These are phyloP conservation scores for Sutorius eximius DNA, from an alignment of 1,284 basidiomycete genomes.

Conservation along the genomic window DNA sequence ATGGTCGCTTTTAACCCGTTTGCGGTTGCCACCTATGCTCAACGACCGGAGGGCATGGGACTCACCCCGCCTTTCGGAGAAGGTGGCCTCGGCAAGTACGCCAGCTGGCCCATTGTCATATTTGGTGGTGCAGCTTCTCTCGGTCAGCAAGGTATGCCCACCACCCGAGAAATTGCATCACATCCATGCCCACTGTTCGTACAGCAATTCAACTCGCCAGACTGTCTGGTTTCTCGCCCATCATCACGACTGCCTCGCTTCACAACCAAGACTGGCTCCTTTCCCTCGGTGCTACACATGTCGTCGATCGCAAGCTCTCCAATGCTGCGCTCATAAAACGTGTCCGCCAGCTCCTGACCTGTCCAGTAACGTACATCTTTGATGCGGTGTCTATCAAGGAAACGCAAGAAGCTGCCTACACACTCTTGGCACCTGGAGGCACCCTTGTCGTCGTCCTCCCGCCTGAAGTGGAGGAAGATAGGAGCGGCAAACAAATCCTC, in stretches of 20 bases:
- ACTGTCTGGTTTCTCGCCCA: constrained; percentile 40
- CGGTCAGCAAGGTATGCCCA: constrained; percentile 29
- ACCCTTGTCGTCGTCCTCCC: constrained; percentile 4
- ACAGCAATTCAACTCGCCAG: constrained; percentile 41
- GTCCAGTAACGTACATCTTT: constrained; percentile 12
- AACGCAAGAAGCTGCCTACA: constrained; percentile 12
- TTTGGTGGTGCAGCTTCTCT: constrained; percentile 39
- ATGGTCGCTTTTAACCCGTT: constrained; percentile 27
- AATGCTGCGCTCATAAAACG: background rate
- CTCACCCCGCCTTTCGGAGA: constrained; percentile 22
- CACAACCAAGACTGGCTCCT: constrained; percentile 37
- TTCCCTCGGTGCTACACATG: constrained; percentile 43
- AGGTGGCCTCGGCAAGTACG: constrained; percentile 33
- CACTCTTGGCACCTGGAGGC: constrained; percentile 11
- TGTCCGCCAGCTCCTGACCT: background rate
- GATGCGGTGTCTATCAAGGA: constrained; percentile 19
- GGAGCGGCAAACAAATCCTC: background rate
- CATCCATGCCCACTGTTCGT: background rate
- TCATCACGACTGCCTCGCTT: constrained; percentile 43
- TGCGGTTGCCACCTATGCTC: constrained; percentile 30
- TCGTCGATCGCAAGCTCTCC: constrained; percentile 35
- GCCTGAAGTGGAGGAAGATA: background rate
- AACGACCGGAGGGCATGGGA: constrained; percentile 20
- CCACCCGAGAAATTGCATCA: background rate
- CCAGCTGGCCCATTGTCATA: constrained; percentile 35